These are phyloP conservation scores for Prunella vulgaris DNA, from an alignment of 257 asterid species.

Conservation along the genomic window DNA sequence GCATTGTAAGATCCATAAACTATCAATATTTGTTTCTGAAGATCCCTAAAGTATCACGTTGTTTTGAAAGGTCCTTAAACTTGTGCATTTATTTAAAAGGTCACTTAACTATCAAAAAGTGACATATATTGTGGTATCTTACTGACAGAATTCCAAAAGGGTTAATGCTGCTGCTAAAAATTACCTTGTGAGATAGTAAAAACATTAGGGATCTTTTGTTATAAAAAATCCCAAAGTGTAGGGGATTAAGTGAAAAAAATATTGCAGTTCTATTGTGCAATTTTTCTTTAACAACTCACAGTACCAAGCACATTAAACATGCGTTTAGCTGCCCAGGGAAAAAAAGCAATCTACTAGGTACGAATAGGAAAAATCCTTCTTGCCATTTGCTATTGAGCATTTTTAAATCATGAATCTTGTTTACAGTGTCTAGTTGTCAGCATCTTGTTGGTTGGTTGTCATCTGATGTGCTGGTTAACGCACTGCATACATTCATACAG, in stretches of 20 bases:
- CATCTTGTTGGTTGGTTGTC: conserved; percentile 4
- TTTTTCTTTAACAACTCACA: not conserved
- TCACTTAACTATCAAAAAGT: not conserved
- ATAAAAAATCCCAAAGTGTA: not conserved
- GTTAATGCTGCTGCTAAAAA: not conserved
- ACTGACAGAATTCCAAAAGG: not conserved
- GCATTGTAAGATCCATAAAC: not conserved
- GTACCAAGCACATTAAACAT: not conserved
- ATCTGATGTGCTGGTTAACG: not conserved
- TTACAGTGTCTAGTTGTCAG: not conserved
- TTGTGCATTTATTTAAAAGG: not conserved
- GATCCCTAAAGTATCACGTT: not conserved
- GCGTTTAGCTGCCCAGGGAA: not conserved
- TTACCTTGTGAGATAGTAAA: not conserved
- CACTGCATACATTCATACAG: not conserved
- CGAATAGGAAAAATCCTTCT: not conserved
- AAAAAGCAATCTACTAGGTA: not conserved
- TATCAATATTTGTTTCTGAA: not conserved
- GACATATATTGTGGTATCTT: not conserved
- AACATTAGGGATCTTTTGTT: not conserved
- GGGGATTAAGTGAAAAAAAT: not conserved
- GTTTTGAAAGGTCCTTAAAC: not conserved
- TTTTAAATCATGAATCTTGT: not conserved
- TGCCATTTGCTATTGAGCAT: not conserved
- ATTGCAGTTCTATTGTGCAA: not conserved